phyloP scores from a whole-genome alignment of 805 yeast species.

The Pichia pseudocactophila region DNA sequence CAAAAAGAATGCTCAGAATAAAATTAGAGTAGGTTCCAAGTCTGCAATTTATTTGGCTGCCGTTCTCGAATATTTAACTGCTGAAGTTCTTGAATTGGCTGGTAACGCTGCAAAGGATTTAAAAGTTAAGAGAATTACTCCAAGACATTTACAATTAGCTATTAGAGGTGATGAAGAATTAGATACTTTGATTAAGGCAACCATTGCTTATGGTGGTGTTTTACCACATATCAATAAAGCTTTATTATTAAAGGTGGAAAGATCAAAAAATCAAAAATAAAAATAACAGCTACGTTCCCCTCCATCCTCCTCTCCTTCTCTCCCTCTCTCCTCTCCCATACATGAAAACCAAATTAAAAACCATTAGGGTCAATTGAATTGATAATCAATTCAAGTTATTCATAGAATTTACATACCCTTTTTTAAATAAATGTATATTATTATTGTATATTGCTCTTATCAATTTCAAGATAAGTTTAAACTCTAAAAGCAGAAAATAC shows the following conservation, averaged over 20 bases:
- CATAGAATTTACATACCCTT: no score
- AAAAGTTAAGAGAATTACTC: constrained; percentile 93
- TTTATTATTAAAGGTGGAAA: constrained; percentile 66
- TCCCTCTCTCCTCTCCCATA: no score
- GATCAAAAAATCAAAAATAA: constrained; percentile 30
- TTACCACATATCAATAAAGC: constrained; percentile 88
- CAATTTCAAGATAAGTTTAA: background rate
- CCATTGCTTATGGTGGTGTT: constrained; percentile 98
- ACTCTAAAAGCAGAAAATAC: no score
- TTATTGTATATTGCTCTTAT: background rate
- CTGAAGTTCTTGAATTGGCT: constrained; percentile 94
- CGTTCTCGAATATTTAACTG: constrained; percentile 90
- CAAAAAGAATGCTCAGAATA: constrained; percentile 78
- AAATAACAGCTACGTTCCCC: no score
- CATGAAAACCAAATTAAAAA: no score
- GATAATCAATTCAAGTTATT: background rate
- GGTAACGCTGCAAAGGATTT: constrained; percentile 97
- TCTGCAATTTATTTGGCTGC: constrained; percentile 93
- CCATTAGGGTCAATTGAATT: no score
- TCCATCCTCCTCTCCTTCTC: no score
- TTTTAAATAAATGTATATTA: no score
- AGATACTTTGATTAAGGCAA: constrained; percentile 87
- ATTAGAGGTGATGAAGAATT: constrained; percentile 98
- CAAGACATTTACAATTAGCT: constrained; percentile 94
- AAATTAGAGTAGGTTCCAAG: constrained; percentile 61